These are phyloP conservation scores for Metrosideros polymorpha DNA, from an alignment of 441 rosid genomes.

Conservation along the genomic window DNA sequence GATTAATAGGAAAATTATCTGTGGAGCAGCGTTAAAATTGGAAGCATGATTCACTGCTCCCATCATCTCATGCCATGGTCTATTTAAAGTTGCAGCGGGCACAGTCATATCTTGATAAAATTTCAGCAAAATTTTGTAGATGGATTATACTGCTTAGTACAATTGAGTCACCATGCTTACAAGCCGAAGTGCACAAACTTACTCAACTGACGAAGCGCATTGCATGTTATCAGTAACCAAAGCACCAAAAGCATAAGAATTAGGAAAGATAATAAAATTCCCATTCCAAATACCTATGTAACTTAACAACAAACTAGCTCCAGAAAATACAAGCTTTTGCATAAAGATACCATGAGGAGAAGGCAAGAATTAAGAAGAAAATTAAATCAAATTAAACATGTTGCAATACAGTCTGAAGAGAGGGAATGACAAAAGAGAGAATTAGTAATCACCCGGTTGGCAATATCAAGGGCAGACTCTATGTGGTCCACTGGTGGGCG, in stretches of 20 bases:
- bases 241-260: neutral
- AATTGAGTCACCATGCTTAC: neutral
- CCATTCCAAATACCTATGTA: neutral
- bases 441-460: constrained; percentile 58
- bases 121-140: neutral
- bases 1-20: neutral
- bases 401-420: neutral
- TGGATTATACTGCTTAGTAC: neutral
- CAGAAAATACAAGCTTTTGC: neutral
- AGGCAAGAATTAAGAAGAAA: neutral
- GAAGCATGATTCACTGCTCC: neutral
- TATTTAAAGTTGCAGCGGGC: neutral
- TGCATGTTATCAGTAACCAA: neutral
- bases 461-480: constrained; percentile 70
- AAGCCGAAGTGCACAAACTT: neutral
- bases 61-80: neutral
- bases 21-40: neutral
- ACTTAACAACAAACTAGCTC: neutral
- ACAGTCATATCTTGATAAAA: neutral
- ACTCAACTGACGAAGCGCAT: neutral
- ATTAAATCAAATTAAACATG: neutral
- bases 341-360: neutral
- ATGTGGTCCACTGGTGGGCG: constrained; percentile 36
- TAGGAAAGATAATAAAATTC: neutral
- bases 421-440: neutral